phyloP scores from a whole-genome alignment of 305 asterid genomes.

The Solanum hybrid region DNA sequence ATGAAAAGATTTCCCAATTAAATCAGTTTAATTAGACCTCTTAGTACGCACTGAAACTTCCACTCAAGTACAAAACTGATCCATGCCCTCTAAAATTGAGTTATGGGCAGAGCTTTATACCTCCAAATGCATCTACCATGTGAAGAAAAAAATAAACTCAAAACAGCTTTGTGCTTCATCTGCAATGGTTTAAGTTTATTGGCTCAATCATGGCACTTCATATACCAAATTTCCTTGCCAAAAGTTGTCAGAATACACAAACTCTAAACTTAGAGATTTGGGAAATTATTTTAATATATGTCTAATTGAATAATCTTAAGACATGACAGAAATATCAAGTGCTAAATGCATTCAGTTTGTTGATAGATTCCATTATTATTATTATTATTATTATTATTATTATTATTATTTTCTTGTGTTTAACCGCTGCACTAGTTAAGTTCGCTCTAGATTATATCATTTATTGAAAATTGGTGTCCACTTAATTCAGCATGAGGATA shows the following conservation, averaged over 20 bases:
- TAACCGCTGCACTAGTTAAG: background rate
- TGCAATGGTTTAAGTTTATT: background rate
- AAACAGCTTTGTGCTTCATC: background rate
- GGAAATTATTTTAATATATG: background rate
- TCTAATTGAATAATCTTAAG: background rate
- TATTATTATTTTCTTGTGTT: background rate
- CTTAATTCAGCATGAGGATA: slow-evolving; percentile 55
- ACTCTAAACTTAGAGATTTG: background rate
- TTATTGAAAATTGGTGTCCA: background rate
- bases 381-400: background rate
- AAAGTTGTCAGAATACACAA: background rate
- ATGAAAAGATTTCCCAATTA: background rate
- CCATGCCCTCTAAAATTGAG: background rate
- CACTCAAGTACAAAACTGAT: background rate
- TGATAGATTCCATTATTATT: background rate
- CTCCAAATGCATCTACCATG: background rate
- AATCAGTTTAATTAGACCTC: background rate
- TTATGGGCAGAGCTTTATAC: background rate
- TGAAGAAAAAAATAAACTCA: background rate
- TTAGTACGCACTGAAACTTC: background rate
- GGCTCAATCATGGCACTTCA: background rate
- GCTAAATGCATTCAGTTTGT: background rate
- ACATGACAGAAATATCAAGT: background rate
- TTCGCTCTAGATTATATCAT: background rate
- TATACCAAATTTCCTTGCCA: background rate